Conservation (phyloP, 495 filamentous ascomycete species). For the Amorphotheca resinae region DNA sequence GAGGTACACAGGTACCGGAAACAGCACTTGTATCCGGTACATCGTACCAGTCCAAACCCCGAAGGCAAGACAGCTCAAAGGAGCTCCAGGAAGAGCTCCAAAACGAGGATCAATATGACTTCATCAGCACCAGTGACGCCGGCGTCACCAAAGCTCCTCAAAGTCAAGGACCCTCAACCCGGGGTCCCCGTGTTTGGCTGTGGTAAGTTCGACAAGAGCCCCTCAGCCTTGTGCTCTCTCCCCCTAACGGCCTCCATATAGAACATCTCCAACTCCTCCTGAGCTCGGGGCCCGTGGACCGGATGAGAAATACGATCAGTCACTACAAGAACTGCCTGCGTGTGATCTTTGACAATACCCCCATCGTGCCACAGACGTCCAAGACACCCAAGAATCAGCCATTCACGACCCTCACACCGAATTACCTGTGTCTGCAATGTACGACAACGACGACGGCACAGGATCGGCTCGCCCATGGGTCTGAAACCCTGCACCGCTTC, state of each 20-base stretch:
- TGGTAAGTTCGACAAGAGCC: slow-evolving; percentile 26
- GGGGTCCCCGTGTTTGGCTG: slow-evolving; percentile 42
- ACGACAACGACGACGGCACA: slow-evolving; percentile 42
- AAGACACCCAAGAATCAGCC: slow-evolving; percentile 31
- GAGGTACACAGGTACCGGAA: no score
- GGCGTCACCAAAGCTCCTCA: slow-evolving; percentile 37
- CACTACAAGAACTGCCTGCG: slow-evolving; percentile 41
- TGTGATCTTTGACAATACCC: slow-evolving; percentile 35
- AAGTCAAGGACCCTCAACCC: slow-evolving; percentile 36
- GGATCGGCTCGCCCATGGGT: slow-evolving; percentile 43
- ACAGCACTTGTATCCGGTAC: no score
- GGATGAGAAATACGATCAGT: slow-evolving; percentile 36
- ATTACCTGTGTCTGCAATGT: slow-evolving; percentile 63
- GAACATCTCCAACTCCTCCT: slow-evolving; percentile 42
- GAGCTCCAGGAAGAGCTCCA: no score
- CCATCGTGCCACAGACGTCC: slow-evolving; percentile 36
- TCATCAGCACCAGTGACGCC: slow-evolving; percentile 26
- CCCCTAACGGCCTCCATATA: slow-evolving; percentile 21
- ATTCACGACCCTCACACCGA: slow-evolving; percentile 40
- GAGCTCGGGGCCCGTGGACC: slow-evolving; percentile 31
- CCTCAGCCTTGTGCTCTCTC: slow-evolving; percentile 4
- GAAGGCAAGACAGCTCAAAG: no score
- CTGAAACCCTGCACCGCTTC: slow-evolving; percentile 47
- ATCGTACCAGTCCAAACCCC: no score
- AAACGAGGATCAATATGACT: slow-evolving; percentile 15